Conservation (phyloP, 345 rosid species). For the Pugionium dolabratum region DNA sequence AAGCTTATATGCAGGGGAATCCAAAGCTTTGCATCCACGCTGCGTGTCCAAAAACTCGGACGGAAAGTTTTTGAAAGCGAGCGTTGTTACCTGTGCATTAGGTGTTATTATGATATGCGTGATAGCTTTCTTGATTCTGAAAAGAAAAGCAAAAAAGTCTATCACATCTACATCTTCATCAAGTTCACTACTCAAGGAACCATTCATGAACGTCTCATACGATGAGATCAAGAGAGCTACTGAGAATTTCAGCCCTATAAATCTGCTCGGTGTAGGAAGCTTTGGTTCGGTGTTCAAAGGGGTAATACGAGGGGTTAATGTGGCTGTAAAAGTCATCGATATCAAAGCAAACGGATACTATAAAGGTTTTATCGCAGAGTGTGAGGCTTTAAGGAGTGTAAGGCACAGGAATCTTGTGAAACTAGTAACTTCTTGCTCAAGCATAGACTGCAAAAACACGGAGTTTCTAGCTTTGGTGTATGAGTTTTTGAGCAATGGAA, state of each 20-base stretch:
- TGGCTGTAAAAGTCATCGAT: constrained; percentile 54
- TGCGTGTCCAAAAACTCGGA: constrained; percentile 23
- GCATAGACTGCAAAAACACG: constrained; percentile 42
- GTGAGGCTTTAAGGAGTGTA: constrained; percentile 49
- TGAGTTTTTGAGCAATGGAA: constrained; percentile 51
- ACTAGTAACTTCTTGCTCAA: constrained; percentile 56
- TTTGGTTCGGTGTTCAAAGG: constrained; percentile 48
- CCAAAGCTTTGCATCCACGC: constrained; percentile 39
- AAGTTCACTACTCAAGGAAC: constrained; percentile 24
- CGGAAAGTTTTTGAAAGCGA: constrained; percentile 15
- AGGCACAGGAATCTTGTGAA: constrained; percentile 60
- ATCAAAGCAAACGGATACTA: constrained; percentile 38
- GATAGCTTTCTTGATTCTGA: constrained; percentile 27
- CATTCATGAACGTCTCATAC: constrained; percentile 46
- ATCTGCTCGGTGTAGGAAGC: constrained; percentile 53
- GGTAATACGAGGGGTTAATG: constrained; percentile 15
- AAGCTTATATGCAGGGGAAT: constrained; percentile 39
- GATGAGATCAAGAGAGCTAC: constrained; percentile 52
- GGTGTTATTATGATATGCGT: constrained; percentile 27
- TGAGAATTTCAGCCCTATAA: constrained; percentile 37
- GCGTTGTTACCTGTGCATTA: constrained; percentile 23
- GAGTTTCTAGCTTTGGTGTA: constrained; percentile 61
- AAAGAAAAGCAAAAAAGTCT: constrained; percentile 26
- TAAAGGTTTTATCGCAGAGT: constrained; percentile 53
- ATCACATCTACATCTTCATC: constrained; percentile 19